Evolutionary conservation across 768 basidiomycete species (phyloP).

Genomic region (Paxillus ammoniavirescens): DNA sequence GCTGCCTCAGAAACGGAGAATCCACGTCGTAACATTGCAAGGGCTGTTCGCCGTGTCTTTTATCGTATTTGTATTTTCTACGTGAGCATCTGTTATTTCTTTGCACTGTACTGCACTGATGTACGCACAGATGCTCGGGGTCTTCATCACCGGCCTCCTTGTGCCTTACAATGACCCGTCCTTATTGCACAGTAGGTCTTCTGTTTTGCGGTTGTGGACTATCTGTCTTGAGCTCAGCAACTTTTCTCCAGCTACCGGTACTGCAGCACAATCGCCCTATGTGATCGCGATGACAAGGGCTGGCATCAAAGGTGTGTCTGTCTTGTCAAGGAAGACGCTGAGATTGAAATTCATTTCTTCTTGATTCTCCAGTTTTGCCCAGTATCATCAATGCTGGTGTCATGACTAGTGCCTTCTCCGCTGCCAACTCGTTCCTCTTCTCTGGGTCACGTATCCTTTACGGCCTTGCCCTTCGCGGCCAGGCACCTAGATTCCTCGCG

Average conservation of each 20-base stretch:
- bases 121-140: constrained; percentile 52
- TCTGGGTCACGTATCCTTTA: constrained; percentile 42
- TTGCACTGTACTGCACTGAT: background rate
- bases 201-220: background rate
- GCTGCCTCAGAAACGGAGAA: constrained; percentile 77
- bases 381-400: constrained; percentile 67
- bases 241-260: constrained; percentile 36
- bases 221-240: background rate
- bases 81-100: constrained; percentile 31
- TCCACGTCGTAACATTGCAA: constrained; percentile 75
- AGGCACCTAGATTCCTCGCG: constrained; percentile 48
- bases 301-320: constrained; percentile 53
- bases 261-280: constrained; percentile 74
- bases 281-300: constrained; percentile 74
- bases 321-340: background rate
- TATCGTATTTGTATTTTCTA: constrained; percentile 82
- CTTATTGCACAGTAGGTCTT: constrained; percentile 41
- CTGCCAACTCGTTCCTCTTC: constrained; percentile 66
- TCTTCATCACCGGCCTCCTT: constrained; percentile 71
- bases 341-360: background rate
- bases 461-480: constrained; percentile 43
- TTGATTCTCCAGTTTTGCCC: constrained; percentile 40
- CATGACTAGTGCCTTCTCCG: constrained; percentile 71
- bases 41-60: constrained; percentile 73
- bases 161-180: constrained; percentile 60